Base-by-base conservation (phyloP, 495 filamentous ascomycete genomes). In the Hyaloscypha bicolor region DNA sequence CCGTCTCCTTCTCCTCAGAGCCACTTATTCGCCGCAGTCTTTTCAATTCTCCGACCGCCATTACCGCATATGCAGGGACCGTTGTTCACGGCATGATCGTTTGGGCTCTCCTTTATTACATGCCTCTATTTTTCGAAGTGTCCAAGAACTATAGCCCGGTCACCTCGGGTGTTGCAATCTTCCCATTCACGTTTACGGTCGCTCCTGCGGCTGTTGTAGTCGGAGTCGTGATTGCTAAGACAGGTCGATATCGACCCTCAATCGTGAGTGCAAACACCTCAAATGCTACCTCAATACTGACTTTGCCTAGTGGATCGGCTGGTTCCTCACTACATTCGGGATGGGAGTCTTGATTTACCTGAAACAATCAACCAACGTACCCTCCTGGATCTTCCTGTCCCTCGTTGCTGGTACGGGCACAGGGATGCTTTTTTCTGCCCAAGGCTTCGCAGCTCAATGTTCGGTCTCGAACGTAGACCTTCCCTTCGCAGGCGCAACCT, bases 121-220 rank as follows among this genome's bases (percentile, higher is more conserved):
- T 89, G 55, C 83, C 89, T 0, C 74, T 93, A 1, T 93, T 90
- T 75, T 90, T 87, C 67, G 81, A 88, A 69, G 86, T 86, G 19
- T 83, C 89, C 39, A 86, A 89, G 69, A 81, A 79, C 42, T 80
- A 85, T 63, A 74, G 78, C 3, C 78, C 85, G 1, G 83, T 88
- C 55, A 64, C 85, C 9, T 77, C 88, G 1, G 88, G 89, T 21
- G 73, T 92, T 9, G 80, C 84, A 3, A 69, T 91, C 12, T 82
- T 91, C 67, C 87, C 88, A 0, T 78, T 82, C 51, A 87, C 85
- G 9, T 76, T 77, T 14, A 77, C 83, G 0, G 76, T 83, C 2
- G 74, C 81, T 3, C 77, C 81, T 4, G 79, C 82, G 1, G 78
- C 80, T 31, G 74, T 84, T 30, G 64, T 81, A 19, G 80, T 82